A percentile compares a stretch with the other conserved stretches of the same genome.
Evolutionary conservation across 306 rosid species (phyloP).

Genomic region (Prunus armeniaca): DNA sequence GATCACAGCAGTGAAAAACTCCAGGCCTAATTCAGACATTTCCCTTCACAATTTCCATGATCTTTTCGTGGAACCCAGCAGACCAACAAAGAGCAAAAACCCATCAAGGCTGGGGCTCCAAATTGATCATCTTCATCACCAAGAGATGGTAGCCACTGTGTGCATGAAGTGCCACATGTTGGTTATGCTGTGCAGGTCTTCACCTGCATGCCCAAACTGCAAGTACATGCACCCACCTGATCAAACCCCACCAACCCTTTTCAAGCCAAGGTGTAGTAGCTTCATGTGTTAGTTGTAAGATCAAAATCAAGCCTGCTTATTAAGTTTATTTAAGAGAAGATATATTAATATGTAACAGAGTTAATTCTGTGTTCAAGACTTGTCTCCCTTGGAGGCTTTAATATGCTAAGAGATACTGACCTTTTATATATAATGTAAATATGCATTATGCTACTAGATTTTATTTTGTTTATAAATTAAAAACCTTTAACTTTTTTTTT

Average conservation of each 20-base stretch:
- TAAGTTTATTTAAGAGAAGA: not conserved
- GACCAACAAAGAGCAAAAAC: conserved; percentile 20
- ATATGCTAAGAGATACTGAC: not conserved
- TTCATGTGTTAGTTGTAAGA: conserved; percentile 38
- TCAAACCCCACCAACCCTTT: conserved; percentile 52
- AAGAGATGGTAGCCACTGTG: conserved; percentile 87
- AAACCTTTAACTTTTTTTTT: no score
- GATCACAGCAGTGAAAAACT: not conserved
- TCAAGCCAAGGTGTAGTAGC: conserved; percentile 46
- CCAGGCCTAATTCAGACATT: conserved; percentile 8
- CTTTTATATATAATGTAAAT: conserved; percentile 14
- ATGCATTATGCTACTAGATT: conserved; percentile 1
- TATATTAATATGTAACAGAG: not conserved
- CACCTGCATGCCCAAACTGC: conserved; percentile 94
- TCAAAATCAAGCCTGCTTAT: not conserved
- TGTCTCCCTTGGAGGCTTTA: not conserved
- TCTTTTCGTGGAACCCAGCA: conserved; percentile 27
- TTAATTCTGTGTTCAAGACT: not conserved
- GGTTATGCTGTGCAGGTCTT: conserved; percentile 82
- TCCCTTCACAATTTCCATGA: conserved; percentile 3
- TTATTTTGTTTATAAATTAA: no score
- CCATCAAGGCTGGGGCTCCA: conserved; percentile 50
- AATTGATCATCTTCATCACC: conserved; percentile 7
- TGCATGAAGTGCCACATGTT: conserved; percentile 85
- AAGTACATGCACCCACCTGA: conserved; percentile 77